Evolutionary conservation across 1,284 basidiomycete genomes (phyloP), one percentile per base, ranked within the genome.

Genomic region (Fistulina hepatica): DNA sequence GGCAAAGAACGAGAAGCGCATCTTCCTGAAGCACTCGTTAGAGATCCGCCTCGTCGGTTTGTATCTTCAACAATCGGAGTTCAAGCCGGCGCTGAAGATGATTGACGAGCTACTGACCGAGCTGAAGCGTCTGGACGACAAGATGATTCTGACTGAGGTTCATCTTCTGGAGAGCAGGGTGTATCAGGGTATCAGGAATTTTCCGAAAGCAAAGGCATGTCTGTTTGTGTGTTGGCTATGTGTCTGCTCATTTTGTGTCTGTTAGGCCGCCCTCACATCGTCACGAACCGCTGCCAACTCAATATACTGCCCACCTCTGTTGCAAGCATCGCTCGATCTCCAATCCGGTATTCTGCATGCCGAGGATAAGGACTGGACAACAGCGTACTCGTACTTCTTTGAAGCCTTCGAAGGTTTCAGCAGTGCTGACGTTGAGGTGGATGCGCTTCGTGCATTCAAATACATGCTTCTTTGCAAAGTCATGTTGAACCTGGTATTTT

Each of bases 391-490:
- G 1, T 98, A 98, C 67, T 97, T 97, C 63, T 93, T 90, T 50
- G 94, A 98, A 61, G 84, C 91, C 2, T 94, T 97, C 48, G 94
- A 98, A 57, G 80, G 73, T 47, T 53, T 83, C 46, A 72, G 69
- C 37, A 51, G 71, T 4, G 74, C 81, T 26, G 45, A 47, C 26
- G 37, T 41, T 2, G 46, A 45, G 36, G 82, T 89, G 45, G 78
- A 84, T 12, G 65, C 92, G 1, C 66, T 94, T n/a, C 73, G 74
- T 3, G 90, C 91, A 8, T 68, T 98, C 47, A 97, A 97, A 61
- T 97, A 97, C 61, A 95, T 97, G 92, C 69, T 97, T 10, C 63
- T 97, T 33, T 97, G 94, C 63, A 97, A 97, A 60, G 83, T 97
- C 55, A 98, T 98, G 94, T 70, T 97, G 51, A 92, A 92, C 52